These are phyloP conservation scores for Aurantiochytrium sp. DNA, from an alignment of 108 stramenopile genomes.

Conservation along the genomic window DNA sequence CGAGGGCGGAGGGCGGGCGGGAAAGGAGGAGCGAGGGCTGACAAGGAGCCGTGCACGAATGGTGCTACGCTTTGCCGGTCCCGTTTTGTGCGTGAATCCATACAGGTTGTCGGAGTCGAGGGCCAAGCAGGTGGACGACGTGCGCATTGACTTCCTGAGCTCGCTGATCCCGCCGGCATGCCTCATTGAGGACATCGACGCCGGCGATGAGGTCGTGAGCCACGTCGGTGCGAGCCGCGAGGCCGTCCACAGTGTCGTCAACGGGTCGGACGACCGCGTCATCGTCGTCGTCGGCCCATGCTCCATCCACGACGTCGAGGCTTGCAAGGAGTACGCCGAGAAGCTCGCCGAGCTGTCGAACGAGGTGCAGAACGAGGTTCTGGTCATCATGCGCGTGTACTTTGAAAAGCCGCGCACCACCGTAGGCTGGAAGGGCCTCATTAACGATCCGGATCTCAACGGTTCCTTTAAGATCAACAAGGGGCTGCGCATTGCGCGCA, in stretches of 20 bases:
- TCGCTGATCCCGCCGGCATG: neutral
- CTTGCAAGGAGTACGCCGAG: neutral
- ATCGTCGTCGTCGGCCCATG: neutral
- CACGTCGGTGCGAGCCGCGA: neutral
- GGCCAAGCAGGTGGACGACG: neutral
- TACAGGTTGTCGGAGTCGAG: neutral
- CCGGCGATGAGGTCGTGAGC: neutral
- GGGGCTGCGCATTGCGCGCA: constrained; percentile 1
- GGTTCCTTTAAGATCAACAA: constrained; percentile 18
- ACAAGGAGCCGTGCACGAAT: no score
- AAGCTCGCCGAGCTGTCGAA: neutral
- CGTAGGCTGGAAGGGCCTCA: neutral
- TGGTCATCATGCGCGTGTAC: constrained; percentile 18
- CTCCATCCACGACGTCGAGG: constrained; percentile 1
- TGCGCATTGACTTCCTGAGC: constrained; percentile 2
- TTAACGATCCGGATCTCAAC: neutral
- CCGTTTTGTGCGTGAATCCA: no score
- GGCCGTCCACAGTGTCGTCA: neutral
- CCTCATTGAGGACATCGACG: constrained; percentile 8
- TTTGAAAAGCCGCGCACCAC: constrained; percentile 17
- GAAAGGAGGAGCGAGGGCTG: no score
- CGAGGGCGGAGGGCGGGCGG: no score
- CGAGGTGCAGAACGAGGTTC: neutral
- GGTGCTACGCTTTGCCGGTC: no score
- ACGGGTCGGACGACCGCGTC: neutral